Evolutionary conservation across 2,329 filamentous ascomycete genomes (phyloP), one percentile per base, ranked within the genome.

Genomic region (Eutypella sp.): DNA sequence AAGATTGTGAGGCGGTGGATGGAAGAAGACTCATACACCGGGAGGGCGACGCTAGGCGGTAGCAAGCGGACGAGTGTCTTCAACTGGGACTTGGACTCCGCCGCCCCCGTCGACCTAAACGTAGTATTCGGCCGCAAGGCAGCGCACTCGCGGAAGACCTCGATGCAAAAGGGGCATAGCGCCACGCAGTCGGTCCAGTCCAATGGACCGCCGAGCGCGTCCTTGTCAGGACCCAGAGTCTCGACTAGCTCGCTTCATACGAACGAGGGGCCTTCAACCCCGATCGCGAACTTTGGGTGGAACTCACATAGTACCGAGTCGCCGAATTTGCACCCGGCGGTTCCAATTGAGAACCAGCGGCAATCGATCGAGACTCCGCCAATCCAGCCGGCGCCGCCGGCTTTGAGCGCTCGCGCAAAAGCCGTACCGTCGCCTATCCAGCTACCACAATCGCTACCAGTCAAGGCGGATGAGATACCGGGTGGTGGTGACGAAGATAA

Each of bases 1-100:
- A 72, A 75, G 46, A 79, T 80, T 34, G 81, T 85, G 16, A 71
- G 76, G 22, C 72, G 79, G 22, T 86, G 82, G 82, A 81, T 84
- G 72, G 78, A 83, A 53, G 77, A 84, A 54, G 81, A 82, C 53
- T 77, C 78, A 0, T 76, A 79, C 23, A 68, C 75, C 2, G 77
- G 79, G 2, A 72, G 73, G 40, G 63, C 71, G 11, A 67, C 67
- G 1, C 61, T 76, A 9, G 73, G 71, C 7, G 71, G 70, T 20
- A 55, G 69, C 1, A 63, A 68, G 40, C 64, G 69, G 5, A 72
- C 70, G 47, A 72, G 70, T 27, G 71, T 78, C 52, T 85, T 84
- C 60, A 78, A 81, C 24, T 85, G 81, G 81, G 76, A 82, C 51
- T 74, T 73, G 13, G 68, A n/a, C n/a, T n/a, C 70, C 16, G 71